These are phyloP conservation scores for Marasmius sp. DNA, from an alignment of 1,284 basidiomycete genomes.

Conservation along the genomic window DNA sequence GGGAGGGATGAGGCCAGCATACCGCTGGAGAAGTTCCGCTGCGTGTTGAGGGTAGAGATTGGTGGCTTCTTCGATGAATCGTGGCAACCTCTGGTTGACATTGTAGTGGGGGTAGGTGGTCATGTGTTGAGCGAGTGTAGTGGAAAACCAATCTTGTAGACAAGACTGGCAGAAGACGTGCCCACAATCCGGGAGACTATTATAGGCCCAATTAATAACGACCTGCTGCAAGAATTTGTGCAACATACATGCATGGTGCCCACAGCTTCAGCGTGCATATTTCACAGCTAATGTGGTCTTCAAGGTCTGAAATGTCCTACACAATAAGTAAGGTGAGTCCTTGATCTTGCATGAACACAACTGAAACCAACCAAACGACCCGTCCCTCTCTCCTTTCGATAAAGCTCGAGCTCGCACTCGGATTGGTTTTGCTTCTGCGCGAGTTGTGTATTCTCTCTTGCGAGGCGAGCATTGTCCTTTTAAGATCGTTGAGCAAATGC, in stretches of 20 bases:
- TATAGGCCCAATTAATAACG: constrained; percentile 6
- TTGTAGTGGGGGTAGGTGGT: constrained; percentile 46
- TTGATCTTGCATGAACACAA: background rate
- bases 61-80: constrained; percentile 13
- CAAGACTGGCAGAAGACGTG: constrained; percentile 69
- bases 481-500: background rate
- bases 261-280: constrained; percentile 64
- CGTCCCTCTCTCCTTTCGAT: background rate
- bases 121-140: constrained; percentile 49
- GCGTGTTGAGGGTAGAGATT: constrained; percentile 16
- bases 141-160: constrained; percentile 65
- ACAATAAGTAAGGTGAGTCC: background rate
- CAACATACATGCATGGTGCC: constrained; percentile 59
- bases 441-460: background rate
- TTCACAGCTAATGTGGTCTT: constrained; percentile 59
- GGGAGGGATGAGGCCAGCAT: constrained; percentile 24
- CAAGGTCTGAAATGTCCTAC: constrained; percentile 33
- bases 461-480: background rate
- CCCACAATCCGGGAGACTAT: constrained; percentile 62
- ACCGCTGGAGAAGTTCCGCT: constrained; percentile 16
- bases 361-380: background rate
- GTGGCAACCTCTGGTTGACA: constrained; percentile 22
- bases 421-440: background rate
- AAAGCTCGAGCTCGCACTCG: background rate
- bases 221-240: constrained; percentile 4